phyloP scores from a whole-genome alignment of 768 basidiomycete species.

The Lyophyllum semitale region DNA sequence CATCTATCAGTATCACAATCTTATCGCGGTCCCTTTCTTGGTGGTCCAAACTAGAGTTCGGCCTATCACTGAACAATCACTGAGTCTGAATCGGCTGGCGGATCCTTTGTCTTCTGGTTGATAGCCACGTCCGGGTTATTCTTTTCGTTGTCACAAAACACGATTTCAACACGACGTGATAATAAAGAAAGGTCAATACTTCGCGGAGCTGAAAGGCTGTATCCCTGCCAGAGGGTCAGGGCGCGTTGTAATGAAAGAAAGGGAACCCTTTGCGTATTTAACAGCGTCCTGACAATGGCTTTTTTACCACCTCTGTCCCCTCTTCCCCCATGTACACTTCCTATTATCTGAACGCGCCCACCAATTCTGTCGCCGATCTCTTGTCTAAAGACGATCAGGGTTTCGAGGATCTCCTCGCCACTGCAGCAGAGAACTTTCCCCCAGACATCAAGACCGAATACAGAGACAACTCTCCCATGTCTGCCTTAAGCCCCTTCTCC shows the following conservation, averaged over 20 bases:
- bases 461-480: background rate
- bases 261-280: slow-evolving; percentile 9
- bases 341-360: slow-evolving; percentile 10
- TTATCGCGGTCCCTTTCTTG: slow-evolving; percentile 3
- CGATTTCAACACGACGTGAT: slow-evolving; percentile 22
- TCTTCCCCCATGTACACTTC: slow-evolving; percentile 8
- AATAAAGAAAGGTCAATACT: slow-evolving; percentile 19
- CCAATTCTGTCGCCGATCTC: slow-evolving; percentile 17
- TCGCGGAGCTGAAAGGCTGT: slow-evolving; percentile 12
- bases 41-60: too few relatives aligned
- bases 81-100: slow-evolving; percentile 1
- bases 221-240: slow-evolving; percentile 3
- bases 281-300: slow-evolving; percentile 9
- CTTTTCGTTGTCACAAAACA: slow-evolving; percentile 13
- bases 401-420: slow-evolving; percentile 17
- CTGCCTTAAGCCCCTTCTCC: slow-evolving; percentile 7
- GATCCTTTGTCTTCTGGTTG: slow-evolving; percentile 7
- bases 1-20: slow-evolving; percentile 10
- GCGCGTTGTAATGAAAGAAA: slow-evolving; percentile 12
- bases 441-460: slow-evolving; percentile 4
- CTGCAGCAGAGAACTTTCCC: slow-evolving; percentile 12
- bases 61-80: too few relatives aligned
- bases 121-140: slow-evolving; percentile 5
- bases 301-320: background rate
- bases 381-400: slow-evolving; percentile 15